A percentile compares a stretch with the other conserved stretches of the same genome.
These are phyloP conservation scores for Solanum chilense DNA, from an alignment of 257 asterid species.

Conservation along the genomic window DNA sequence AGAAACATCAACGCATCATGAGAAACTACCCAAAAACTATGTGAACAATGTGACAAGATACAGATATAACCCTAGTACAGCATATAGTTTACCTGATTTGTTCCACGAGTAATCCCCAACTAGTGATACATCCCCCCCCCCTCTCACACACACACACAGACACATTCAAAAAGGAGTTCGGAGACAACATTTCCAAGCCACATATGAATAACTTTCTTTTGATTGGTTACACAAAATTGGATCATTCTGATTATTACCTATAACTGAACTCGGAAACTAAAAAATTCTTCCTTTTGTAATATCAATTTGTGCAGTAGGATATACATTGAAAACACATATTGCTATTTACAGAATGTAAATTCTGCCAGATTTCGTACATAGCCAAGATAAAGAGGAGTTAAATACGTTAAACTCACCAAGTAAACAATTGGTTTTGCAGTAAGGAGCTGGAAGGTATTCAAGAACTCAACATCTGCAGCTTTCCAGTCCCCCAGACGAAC, in stretches of 20 bases:
- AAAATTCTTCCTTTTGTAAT: background rate
- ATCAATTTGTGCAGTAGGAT: background rate
- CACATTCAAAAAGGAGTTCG: background rate
- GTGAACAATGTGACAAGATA: background rate
- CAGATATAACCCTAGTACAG: background rate
- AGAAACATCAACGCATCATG: background rate
- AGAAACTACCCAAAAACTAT: background rate
- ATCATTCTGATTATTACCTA: background rate
- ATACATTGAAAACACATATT: background rate
- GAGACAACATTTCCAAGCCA: background rate
- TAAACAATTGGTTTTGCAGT: constrained; percentile 96
- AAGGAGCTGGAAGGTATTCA: constrained; percentile 93
- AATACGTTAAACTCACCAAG: constrained; percentile 48
- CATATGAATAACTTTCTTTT: background rate
- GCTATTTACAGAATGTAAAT: background rate
- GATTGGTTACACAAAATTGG: background rate
- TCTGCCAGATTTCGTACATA: background rate
- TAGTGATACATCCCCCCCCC: background rate
- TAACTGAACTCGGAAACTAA: background rate
- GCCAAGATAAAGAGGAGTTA: background rate
- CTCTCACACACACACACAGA: background rate
- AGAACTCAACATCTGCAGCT: constrained; percentile 86
- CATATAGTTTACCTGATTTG: background rate
- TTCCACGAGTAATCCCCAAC: background rate
- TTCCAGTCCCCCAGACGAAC: constrained; percentile 91